A percentile compares a stretch with the other conserved stretches of the same genome.
Evolutionary conservation across 495 filamentous ascomycete genomes (phyloP).

Genomic region (Hypomontagnella submonticulosa): DNA sequence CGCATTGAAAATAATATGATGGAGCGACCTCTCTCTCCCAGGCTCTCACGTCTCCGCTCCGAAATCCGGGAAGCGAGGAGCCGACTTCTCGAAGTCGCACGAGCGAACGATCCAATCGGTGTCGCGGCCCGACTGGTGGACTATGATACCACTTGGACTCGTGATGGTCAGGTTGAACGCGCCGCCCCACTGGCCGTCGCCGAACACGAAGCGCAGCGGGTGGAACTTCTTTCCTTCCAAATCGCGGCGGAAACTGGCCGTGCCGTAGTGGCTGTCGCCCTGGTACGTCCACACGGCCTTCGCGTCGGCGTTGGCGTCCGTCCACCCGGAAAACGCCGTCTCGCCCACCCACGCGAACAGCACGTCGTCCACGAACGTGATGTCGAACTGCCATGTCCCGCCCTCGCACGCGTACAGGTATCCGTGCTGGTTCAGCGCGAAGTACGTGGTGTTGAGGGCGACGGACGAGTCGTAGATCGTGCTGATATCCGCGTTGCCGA

Average conservation of each 20-base stretch:
- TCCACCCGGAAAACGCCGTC: slow-evolving; percentile 29
- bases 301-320: slow-evolving; percentile 21
- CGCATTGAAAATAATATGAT: too few relatives aligned
- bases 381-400: slow-evolving; percentile 36
- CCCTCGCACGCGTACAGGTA: slow-evolving; percentile 37
- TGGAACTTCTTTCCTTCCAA: slow-evolving; percentile 19
- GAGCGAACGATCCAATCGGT: slow-evolving; percentile 31
- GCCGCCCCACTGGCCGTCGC: slow-evolving; percentile 24
- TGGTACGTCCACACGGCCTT: slow-evolving; percentile 34
- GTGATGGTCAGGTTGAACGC: slow-evolving; percentile 29
- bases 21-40: too few relatives aligned
- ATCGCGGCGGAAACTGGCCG: slow-evolving; percentile 28
- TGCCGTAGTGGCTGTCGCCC: slow-evolving; percentile 16
- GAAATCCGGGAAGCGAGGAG: slow-evolving; percentile 23
- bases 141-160: slow-evolving; percentile 30
- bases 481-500: slow-evolving; percentile 14
- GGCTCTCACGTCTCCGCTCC: slow-evolving; percentile 23
- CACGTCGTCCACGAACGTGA: slow-evolving; percentile 28
- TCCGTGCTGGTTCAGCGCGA: slow-evolving; percentile 35
- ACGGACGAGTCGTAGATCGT: slow-evolving; percentile 21
- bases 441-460: slow-evolving; percentile 28
- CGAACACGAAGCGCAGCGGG: slow-evolving; percentile 31
- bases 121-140: slow-evolving; percentile 26
- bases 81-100: slow-evolving; percentile 9
- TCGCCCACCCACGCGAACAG: slow-evolving; percentile 33